phyloP scores from a whole-genome alignment of 1,284 basidiomycete genomes.

The Tetrapyrgos nigripes region DNA sequence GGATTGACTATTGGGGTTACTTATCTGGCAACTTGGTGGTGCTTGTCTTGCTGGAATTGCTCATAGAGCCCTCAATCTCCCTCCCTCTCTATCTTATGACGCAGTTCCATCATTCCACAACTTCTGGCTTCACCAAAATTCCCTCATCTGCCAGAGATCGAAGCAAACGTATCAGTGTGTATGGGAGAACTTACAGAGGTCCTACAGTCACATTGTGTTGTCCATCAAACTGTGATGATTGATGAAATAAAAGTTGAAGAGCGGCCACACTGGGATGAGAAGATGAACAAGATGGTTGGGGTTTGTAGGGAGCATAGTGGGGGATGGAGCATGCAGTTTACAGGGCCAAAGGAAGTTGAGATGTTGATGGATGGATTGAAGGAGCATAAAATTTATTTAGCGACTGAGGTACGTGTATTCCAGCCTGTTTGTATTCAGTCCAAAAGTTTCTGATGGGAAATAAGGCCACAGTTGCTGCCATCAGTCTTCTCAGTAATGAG shows the following conservation, averaged over 20 bases:
- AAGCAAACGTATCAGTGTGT: no score
- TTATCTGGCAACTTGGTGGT: no score
- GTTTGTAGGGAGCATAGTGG: constrained; percentile 28
- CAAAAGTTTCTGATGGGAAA: background rate
- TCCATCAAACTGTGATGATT: constrained; percentile 28
- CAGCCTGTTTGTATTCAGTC: background rate
- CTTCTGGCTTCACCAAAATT: no score
- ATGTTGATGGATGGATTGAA: constrained; percentile 5
- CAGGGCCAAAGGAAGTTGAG: background rate
- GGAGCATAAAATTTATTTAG: constrained; percentile 19
- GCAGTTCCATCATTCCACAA: no score
- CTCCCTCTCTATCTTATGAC: no score
- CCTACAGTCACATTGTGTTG: no score
- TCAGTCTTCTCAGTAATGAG: constrained; percentile 23
- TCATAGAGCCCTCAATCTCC: no score
- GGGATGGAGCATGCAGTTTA: constrained; percentile 20
- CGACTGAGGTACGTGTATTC: constrained; percentile 25
- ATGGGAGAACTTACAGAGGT: no score
- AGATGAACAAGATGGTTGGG: constrained; percentile 28
- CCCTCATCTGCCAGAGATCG: no score
- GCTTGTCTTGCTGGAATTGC: no score
- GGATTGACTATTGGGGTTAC: no score
- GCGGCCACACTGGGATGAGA: constrained; percentile 24
- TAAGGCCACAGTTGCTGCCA: constrained; percentile 31
- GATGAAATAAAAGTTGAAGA: constrained; percentile 32